Conservation (phyloP, 768 basidiomycete genomes). For the Suillus paluster region DNA sequence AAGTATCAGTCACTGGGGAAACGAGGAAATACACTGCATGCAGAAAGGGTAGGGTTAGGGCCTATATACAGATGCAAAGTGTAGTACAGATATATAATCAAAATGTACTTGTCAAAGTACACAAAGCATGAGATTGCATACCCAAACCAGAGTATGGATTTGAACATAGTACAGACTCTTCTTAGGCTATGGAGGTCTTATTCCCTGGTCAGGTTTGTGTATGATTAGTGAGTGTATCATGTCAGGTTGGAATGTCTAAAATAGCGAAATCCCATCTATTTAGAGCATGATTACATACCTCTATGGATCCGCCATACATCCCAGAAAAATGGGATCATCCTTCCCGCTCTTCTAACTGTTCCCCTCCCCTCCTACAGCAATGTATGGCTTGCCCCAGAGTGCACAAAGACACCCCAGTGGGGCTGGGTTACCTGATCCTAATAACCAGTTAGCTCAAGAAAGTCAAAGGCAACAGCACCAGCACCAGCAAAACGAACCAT, state of each 20-base stretch:
- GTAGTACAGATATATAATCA: not conserved
- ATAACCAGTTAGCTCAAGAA: not conserved
- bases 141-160: too few species aligned
- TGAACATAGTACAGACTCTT: not conserved
- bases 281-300: not conserved
- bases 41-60: not conserved
- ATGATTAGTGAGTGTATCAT: not conserved
- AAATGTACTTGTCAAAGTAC: not conserved
- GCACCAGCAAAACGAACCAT: not conserved
- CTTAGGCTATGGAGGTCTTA: not conserved
- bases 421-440: not conserved
- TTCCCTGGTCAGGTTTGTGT: not conserved
- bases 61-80: not conserved
- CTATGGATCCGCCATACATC: not conserved
- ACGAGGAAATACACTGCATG: not conserved
- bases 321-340: too few species aligned
- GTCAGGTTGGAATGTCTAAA: not conserved
- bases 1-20: not conserved
- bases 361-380: not conserved
- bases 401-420: not conserved
- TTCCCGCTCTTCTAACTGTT: not conserved
- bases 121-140: not conserved
- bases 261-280: not conserved
- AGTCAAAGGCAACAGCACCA: not conserved
- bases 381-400: not conserved